Evolutionary conservation across 352 stramenopile species (phyloP), one percentile per base, ranked within the genome.

Genomic region (Globisporangium cylindrosporum): DNA sequence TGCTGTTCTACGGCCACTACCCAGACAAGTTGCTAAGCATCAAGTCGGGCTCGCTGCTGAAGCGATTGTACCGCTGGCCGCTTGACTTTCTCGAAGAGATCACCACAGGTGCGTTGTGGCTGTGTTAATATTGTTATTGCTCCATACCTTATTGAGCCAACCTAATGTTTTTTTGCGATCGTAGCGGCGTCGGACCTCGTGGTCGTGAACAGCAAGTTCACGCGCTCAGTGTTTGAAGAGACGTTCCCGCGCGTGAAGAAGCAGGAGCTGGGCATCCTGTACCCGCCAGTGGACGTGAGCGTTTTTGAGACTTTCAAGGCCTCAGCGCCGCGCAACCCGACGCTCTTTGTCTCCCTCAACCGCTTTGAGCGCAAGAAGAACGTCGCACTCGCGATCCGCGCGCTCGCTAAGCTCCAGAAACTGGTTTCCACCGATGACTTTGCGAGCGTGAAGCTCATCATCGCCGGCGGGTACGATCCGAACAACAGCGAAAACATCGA

Each of bases 1-100:
- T 99, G 53, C 75, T 99, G 24, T 99, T 99, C 79, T 99, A 99
- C 77, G 99, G 97, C 72, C 98, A 99, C 72, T 99, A 99, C 79
- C 98, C 98, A 0, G 98, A 99, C 80, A 98, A 99, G 71, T 81
- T 99, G 38, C 85, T 99, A 14, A 95, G 82, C 43, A 75, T 81
- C 41, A 69, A 79, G 29, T 82, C 85, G 0, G 53, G 73, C 2
- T 96, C 79, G 10, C 59, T 67, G n/a, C 81, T 97, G 53, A 97
- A 95, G 70, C 74, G 72, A 10, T 63, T 92, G 43, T 99, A 99
- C 74, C 88, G 98, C 62, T 70, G 79, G 27, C 84, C 95, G 10
- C 81, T 99, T 38, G 96, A 99, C 76, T 78, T 71, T 12, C 66
- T 98, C 59, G 97, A 99, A 79, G 95, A 99, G 75, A 74, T 92